Base-by-base conservation (phyloP, 192 early-diverging fungal species). In the Coemansia sp. region DNA sequence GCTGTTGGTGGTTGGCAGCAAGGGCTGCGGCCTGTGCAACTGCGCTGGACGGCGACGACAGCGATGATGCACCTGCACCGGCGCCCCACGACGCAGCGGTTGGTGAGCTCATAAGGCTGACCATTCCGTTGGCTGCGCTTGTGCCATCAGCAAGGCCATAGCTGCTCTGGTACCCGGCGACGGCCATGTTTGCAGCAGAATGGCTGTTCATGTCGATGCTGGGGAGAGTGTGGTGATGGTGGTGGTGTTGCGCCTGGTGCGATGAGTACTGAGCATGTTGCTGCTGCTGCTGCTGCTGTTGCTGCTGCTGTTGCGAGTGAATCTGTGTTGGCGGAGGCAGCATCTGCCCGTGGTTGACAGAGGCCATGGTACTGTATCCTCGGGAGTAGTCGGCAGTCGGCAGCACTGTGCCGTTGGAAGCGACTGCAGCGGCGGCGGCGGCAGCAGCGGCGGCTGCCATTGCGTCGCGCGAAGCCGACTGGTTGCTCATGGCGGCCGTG, bases 151-250 rank as follows among this genome's bases (percentile, higher is more conserved):
- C 73, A 69, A 81, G 70, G 23, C 78, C 78, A 59, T 81, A 81
- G 73, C 78, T 81, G 70, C 70, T 74, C 56, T 72, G 78, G 57
- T 81, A 81, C 21, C 78, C 78, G 20, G 69, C 72, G 10, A 74
- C 72, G 1, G 68, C 68, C 12, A 69, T 69, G 10, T 59, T 72
- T 2, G 72, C 77, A 2, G 73, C 78, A 8, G 66, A 66, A 23
- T 75, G 78, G 7, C 78, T 69, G 66, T 75, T 75, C 63, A 81
- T 75, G 64, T 81, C 78, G 52, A 81, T 81, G 72, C 72, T 71
- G 3, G 78, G 78, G 66, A 81, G 66, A 31, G 64, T 70, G 66
- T 80, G 77, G 63, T 74, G 77, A 35, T 69, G 74, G 34, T 66
- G 68, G 45, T 64, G 64, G 15, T 64, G 64, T 34, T 69, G 72